Evolutionary conservation across 139 green algal species (phyloP).

Genomic region (Chlorella sp.): DNA sequence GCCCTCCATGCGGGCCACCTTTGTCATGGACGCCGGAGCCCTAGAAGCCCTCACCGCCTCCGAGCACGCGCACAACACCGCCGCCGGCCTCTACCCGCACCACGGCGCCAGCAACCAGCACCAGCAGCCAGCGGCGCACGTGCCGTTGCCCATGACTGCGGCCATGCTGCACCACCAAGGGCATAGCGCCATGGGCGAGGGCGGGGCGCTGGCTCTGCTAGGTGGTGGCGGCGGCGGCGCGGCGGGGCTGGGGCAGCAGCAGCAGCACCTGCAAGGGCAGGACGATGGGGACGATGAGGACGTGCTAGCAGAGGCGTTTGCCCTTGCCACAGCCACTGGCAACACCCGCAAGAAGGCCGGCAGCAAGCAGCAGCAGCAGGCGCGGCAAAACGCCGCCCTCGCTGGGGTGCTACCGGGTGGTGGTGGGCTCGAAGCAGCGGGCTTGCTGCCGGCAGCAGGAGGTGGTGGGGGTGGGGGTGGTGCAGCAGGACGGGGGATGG

Average conservation of each 20-base stretch:
- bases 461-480: too few species aligned
- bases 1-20: not conserved
- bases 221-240: too few species aligned
- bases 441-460: too few species aligned
- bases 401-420: not conserved
- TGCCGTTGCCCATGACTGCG: not conserved
- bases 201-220: too few species aligned
- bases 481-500: too few species aligned
- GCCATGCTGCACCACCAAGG: too few species aligned
- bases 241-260: not conserved
- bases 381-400: not conserved
- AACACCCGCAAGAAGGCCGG: not conserved
- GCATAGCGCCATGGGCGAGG: too few species aligned
- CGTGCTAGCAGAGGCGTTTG: not conserved
- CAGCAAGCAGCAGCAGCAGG: not conserved
- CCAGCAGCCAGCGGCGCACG: not conserved
- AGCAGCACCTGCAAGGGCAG: not conserved
- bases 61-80: too few species aligned
- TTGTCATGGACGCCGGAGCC: not conserved
- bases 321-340: too few species aligned
- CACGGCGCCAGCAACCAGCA: not conserved
- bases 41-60: too few species aligned
- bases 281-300: not conserved
- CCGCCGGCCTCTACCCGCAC: too few species aligned
- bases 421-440: too few species aligned